phyloP scores from a whole-genome alignment of 2,329 filamentous ascomycete genomes.

The Rutstroemia sp. region DNA sequence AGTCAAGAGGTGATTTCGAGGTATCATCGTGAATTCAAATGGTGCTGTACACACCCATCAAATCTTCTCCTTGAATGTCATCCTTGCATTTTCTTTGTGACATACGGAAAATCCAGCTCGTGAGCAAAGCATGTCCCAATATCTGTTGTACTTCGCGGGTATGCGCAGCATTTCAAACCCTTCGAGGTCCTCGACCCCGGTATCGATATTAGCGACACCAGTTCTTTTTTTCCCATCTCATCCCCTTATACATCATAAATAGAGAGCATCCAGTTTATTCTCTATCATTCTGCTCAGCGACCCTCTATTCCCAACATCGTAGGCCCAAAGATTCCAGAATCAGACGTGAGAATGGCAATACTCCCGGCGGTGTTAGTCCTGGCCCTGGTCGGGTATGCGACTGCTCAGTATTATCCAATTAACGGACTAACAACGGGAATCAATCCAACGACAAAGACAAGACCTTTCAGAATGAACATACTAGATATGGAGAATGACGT shows the following conservation, averaged over 20 bases:
- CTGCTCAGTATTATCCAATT: slow-evolving; percentile 10
- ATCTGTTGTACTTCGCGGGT: neutral
- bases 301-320: too few relatives aligned
- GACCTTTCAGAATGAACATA: slow-evolving; percentile 21
- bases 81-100: neutral
- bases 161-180: neutral
- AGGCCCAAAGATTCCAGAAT: neutral
- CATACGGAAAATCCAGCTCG: neutral
- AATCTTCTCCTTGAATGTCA: neutral
- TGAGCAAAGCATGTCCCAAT: slow-evolving; percentile 2
- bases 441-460: slow-evolving; percentile 10
- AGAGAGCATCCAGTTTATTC: neutral
- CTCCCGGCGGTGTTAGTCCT: neutral
- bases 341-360: neutral
- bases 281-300: too few relatives aligned
- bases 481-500: slow-evolving; percentile 18
- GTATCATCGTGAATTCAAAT: neutral
- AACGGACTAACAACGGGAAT: slow-evolving; percentile 18
- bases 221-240: neutral
- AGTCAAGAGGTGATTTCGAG: neutral
- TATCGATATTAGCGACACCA: neutral
- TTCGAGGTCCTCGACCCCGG: neutral
- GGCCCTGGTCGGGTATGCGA: neutral
- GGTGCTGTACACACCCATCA: neutral
- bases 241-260: neutral